phyloP scores from a whole-genome alignment of 2,329 filamentous ascomycete genomes.

The Thielaviopsis ethacetica region DNA sequence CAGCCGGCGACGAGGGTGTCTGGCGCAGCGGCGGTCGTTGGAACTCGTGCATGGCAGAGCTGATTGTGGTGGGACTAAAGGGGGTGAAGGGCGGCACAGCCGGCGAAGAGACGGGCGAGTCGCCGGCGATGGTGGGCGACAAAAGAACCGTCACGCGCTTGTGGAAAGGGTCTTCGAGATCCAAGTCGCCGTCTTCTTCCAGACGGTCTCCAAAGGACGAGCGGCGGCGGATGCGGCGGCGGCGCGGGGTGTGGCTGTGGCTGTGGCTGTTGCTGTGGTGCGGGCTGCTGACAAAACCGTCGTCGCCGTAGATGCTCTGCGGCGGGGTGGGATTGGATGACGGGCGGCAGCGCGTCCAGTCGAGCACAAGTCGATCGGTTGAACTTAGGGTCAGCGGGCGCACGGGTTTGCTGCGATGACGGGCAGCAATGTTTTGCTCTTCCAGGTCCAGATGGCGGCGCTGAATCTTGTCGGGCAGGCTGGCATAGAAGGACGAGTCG shows the following conservation, averaged over 20 bases:
- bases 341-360: constrained; percentile 9
- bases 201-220: constrained; percentile 7
- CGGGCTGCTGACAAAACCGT: constrained; percentile 27
- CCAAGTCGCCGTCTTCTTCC: constrained; percentile 8
- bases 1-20: constrained; percentile 17
- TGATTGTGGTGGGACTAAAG: constrained; percentile 3
- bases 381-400: constrained; percentile 1
- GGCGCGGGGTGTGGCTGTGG: constrained; percentile 17
- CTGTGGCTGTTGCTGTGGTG: constrained; percentile 28
- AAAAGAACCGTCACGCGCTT: constrained; percentile 8
- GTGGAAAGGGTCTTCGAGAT: constrained; percentile 8
- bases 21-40: constrained; percentile 17
- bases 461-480: constrained; percentile 56
- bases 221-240: constrained; percentile 17
- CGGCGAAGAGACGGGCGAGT: constrained; percentile 3
- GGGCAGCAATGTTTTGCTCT: constrained; percentile 36
- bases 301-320: constrained; percentile 9
- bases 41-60: background rate
- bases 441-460: constrained; percentile 54
- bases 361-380: constrained; percentile 7
- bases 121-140: constrained; percentile 6
- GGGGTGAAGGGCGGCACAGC: background rate
- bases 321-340: constrained; percentile 11
- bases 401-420: background rate
- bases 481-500: constrained; percentile 52